These are phyloP conservation scores for Cladosporium sp. DNA, from an alignment of 2,329 filamentous ascomycete genomes.

Conservation along the genomic window DNA sequence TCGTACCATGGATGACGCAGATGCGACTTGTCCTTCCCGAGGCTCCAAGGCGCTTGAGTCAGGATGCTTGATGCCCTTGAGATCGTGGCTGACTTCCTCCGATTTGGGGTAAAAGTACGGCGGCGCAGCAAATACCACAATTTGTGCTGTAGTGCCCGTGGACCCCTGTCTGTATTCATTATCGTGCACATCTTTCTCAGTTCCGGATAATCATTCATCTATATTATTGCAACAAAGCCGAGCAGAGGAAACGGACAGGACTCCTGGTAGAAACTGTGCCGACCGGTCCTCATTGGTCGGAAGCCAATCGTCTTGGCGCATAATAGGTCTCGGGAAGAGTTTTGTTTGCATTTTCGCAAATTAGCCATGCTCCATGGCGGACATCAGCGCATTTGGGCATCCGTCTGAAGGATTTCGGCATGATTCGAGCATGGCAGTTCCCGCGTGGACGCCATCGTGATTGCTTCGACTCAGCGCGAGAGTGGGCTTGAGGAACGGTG, in stretches of 20 bases:
- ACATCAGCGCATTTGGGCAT: background rate
- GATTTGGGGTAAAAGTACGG: background rate
- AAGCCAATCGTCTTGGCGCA: background rate
- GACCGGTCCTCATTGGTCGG: background rate
- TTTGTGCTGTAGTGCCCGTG: background rate
- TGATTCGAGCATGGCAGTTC: constrained; percentile 6
- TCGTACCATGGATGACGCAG: background rate
- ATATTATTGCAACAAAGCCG: background rate
- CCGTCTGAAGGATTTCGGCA: constrained; percentile 11
- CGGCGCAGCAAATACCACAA: background rate
- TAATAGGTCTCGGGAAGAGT: background rate
- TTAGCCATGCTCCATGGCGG: constrained; percentile 1
- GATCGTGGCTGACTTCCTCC: background rate
- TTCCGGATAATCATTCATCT: background rate
- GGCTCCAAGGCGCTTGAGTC: background rate
- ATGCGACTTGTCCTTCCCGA: background rate
- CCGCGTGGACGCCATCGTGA: constrained; percentile 4
- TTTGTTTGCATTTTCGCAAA: background rate
- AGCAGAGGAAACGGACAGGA: background rate
- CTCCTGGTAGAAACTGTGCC: background rate
- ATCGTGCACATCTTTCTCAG: background rate
- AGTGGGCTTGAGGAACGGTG: background rate
- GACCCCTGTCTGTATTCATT: background rate
- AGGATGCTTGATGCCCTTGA: background rate
- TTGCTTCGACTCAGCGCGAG: constrained; percentile 5